Conservation (phyloP, 2,329 filamentous ascomycete species). For the Hypoxylon sp. region DNA sequence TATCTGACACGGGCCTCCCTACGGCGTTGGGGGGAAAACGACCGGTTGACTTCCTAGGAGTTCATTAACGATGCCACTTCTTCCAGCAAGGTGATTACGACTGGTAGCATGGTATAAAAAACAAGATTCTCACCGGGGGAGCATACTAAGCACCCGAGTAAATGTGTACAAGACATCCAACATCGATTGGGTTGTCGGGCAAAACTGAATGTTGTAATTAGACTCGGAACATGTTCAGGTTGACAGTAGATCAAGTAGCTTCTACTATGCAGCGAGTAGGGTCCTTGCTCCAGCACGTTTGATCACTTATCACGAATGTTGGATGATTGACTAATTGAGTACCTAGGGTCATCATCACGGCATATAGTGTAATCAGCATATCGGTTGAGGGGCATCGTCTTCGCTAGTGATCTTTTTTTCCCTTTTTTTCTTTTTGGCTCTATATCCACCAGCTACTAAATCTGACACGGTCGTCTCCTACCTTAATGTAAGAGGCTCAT, state of each 20-base stretch:
- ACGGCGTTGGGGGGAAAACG: not conserved
- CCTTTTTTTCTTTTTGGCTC: constrained; percentile 11
- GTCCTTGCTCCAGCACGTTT: not conserved
- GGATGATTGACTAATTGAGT: not conserved
- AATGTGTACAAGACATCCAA: no score
- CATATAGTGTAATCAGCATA: not conserved
- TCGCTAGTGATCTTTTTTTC: constrained; percentile 10
- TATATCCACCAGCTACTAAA: constrained; percentile 31
- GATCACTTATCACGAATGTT: not conserved
- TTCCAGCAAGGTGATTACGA: not conserved
- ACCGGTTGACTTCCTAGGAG: not conserved
- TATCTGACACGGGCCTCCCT: not conserved
- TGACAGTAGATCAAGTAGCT: not conserved
- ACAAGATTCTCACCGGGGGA: no score
- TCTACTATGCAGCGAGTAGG: not conserved
- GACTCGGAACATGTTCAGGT: no score
- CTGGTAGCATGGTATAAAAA: no score
- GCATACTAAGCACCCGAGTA: no score
- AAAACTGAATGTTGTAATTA: no score
- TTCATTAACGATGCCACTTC: constrained; percentile 7
- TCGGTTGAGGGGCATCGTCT: not conserved
- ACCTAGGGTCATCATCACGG: not conserved
- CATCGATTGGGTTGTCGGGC: no score
- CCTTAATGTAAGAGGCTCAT: not conserved
- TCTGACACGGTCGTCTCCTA: constrained; percentile 15